Percentiles rank a stretch among this genome's conserved stretches.
Conservation (phyloP, 768 basidiomycete genomes). For the Gyrodon lividus region DNA sequence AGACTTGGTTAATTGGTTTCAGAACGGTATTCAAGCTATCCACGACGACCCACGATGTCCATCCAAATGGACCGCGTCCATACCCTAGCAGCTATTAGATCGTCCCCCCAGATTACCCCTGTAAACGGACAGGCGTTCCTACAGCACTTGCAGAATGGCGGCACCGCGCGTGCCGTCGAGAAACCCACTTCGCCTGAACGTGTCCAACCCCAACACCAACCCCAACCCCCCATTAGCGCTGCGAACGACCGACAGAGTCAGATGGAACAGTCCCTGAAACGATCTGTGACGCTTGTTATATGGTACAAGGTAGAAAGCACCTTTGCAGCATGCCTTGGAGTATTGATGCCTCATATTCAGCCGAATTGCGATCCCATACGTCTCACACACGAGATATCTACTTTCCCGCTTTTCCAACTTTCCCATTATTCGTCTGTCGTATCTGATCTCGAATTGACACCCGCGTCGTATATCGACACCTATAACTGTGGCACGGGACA, state of each 20-base stretch:
- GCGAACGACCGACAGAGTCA: constrained; percentile 29
- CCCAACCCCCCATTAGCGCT: background rate
- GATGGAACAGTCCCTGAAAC: constrained; percentile 40
- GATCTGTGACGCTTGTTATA: constrained; percentile 63
- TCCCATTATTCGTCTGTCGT: constrained; percentile 51
- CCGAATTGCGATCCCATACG: constrained; percentile 54
- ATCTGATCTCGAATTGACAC: constrained; percentile 51
- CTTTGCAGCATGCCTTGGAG: background rate
- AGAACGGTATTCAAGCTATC: background rate
- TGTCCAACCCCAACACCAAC: background rate
- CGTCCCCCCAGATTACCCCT: constrained; percentile 5
- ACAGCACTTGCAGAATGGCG: constrained; percentile 7
- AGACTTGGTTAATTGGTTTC: too few relatives aligned
- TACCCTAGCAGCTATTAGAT: constrained; percentile 18
- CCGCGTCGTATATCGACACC: constrained; percentile 57
- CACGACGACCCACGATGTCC: constrained; percentile 15
- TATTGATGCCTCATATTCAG: constrained; percentile 30
- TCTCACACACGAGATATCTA: constrained; percentile 54
- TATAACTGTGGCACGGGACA: constrained; percentile 52
- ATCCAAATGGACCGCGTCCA: constrained; percentile 30
- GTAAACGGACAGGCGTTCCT: constrained; percentile 9
- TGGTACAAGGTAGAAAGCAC: constrained; percentile 60
- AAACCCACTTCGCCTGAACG: constrained; percentile 15
- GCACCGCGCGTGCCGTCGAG: background rate
- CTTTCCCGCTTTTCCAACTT: constrained; percentile 66